These are phyloP conservation scores for Diplodia intermedia DNA, from an alignment of 2,329 filamentous ascomycete genomes.

Conservation along the genomic window DNA sequence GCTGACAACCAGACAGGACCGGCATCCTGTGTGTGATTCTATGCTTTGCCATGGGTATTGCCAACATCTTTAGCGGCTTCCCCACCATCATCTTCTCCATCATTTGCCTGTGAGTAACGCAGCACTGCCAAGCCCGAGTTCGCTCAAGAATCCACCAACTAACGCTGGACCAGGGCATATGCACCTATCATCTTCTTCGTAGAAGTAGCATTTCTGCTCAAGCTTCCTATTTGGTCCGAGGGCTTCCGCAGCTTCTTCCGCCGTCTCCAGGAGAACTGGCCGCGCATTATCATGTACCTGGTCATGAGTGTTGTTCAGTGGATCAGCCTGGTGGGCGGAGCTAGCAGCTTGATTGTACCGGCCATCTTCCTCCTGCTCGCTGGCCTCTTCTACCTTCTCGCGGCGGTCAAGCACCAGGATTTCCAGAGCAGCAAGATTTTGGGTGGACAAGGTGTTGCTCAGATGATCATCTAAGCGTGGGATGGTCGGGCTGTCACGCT, in stretches of 20 bases:
- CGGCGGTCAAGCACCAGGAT: conserved; percentile 80
- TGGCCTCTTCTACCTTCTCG: conserved; percentile 78
- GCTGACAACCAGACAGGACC: conserved; percentile 49
- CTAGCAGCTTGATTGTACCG: conserved; percentile 82
- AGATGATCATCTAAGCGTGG: conserved; percentile 85
- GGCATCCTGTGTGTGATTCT: conserved; percentile 68
- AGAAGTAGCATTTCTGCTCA: conserved; percentile 88
- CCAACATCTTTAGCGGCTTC: conserved; percentile 70
- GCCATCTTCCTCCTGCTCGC: conserved; percentile 82
- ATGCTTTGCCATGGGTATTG: conserved; percentile 71
- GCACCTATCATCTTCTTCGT: conserved; percentile 60
- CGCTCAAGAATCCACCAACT: conserved; percentile 18
- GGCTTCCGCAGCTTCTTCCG: conserved; percentile 90
- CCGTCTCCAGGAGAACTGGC: conserved; percentile 93
- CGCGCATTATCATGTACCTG: conserved; percentile 86
- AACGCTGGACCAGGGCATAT: conserved; percentile 48
- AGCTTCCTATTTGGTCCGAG: conserved; percentile 94
- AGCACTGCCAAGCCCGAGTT: neutral
- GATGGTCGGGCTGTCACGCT: neutral
- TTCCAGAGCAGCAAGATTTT: conserved; percentile 96
- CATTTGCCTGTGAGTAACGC: conserved; percentile 55
- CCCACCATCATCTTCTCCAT: conserved; percentile 66
- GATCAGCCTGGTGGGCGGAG: conserved; percentile 69
- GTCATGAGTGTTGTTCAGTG: conserved; percentile 85
- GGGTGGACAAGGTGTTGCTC: conserved; percentile 89